Evolutionary conservation across 352 stramenopile species (phyloP).

Genomic region (Phytopythium chamaehyphon): DNA sequence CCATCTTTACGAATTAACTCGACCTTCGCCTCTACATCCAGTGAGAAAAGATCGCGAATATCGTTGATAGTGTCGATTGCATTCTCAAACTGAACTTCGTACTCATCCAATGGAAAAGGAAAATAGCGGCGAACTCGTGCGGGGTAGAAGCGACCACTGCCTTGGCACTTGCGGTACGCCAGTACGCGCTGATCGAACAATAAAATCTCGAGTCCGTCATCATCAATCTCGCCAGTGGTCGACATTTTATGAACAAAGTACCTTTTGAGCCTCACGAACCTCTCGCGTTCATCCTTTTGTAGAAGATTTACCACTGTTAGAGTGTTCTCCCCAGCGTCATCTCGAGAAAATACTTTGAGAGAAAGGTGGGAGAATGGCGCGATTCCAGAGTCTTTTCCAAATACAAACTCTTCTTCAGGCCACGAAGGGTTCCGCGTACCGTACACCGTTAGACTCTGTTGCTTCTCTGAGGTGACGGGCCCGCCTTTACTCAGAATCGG

Average conservation of each 20-base stretch:
- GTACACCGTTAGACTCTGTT: conserved; percentile 70
- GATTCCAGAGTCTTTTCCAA: conserved; percentile 49
- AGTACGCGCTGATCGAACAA: conserved; percentile 61
- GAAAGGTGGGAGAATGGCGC: conserved; percentile 56
- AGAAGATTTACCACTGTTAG: conserved; percentile 30
- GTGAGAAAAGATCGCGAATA: conserved; percentile 50
- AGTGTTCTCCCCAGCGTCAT: conserved; percentile 32
- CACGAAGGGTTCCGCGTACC: conserved; percentile 51
- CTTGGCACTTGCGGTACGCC: conserved; percentile 48
- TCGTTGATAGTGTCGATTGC: conserved; percentile 53
- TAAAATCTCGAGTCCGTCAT: conserved; percentile 46
- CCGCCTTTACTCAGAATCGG: conserved; percentile 42
- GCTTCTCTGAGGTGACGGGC: conserved; percentile 32
- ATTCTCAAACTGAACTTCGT: conserved; percentile 55
- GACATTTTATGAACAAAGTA: conserved; percentile 52
- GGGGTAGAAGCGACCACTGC: conserved; percentile 57
- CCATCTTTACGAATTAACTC: conserved; percentile 43
- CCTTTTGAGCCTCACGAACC: conserved; percentile 33
- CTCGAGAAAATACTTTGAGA: conserved; percentile 63
- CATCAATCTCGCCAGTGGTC: conserved; percentile 39
- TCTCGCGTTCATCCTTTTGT: conserved; percentile 21
- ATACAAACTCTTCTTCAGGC: conserved; percentile 61
- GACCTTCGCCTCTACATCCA: conserved; percentile 54
- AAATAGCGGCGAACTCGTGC: conserved; percentile 49
- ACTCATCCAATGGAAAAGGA: conserved; percentile 41